Conservation (phyloP, 129 eudicot species). For the Smallanthus sonchifolius region DNA sequence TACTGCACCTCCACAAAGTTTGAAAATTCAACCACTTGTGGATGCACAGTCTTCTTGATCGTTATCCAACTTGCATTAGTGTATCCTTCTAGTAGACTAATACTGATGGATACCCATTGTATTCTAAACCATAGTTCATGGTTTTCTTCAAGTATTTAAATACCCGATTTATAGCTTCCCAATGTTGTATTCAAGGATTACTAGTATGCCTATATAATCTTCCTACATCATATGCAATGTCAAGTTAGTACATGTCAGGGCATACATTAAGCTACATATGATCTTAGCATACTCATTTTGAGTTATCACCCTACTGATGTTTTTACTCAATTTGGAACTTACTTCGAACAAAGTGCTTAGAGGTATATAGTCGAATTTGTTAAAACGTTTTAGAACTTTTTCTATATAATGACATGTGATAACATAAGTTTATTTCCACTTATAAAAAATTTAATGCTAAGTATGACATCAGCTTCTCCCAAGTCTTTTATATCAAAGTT, state of each 20-base stretch:
- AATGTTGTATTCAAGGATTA: background rate
- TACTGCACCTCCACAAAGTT: background rate
- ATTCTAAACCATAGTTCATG: background rate
- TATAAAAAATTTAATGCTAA: too few relatives aligned
- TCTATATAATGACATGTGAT: too few relatives aligned
- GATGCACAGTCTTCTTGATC: background rate
- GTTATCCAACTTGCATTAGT: background rate
- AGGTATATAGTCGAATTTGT: too few relatives aligned
- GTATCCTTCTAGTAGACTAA: background rate
- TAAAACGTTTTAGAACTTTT: too few relatives aligned
- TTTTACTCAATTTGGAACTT: too few relatives aligned
- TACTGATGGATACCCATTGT: too few relatives aligned
- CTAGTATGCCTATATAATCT: constrained; percentile 8
- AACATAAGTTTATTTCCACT: too few relatives aligned
- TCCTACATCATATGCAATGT: background rate
- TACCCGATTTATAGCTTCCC: background rate
- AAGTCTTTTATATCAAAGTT: too few relatives aligned
- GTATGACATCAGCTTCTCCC: too few relatives aligned
- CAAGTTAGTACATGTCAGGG: background rate
- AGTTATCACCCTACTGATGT: background rate
- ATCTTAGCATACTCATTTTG: background rate
- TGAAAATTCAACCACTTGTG: background rate
- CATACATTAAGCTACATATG: background rate
- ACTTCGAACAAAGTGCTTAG: too few relatives aligned
- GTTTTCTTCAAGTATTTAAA: constrained; percentile 1